Evolutionary conservation across 2,329 filamentous ascomycete genomes (phyloP).

Genomic region (Ophiostoma pallidulum): DNA sequence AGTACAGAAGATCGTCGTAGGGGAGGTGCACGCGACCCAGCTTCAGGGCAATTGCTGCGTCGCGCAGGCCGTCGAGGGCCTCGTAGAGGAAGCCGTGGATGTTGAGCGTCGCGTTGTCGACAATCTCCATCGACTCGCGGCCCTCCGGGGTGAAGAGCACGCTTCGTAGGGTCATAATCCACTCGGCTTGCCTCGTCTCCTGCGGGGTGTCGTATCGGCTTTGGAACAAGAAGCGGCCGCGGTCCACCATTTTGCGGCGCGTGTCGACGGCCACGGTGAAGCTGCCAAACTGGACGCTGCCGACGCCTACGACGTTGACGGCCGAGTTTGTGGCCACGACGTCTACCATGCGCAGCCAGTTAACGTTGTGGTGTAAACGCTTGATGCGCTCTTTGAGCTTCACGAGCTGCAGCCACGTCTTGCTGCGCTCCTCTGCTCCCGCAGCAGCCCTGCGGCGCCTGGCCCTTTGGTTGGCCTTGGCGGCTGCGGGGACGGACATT

Average conservation of each 20-base stretch:
- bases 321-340: slow-evolving; percentile 74
- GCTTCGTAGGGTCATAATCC: slow-evolving; percentile 80
- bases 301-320: slow-evolving; percentile 68
- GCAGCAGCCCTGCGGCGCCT: background rate
- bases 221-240: slow-evolving; percentile 80
- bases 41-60: slow-evolving; percentile 84
- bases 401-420: slow-evolving; percentile 73
- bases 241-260: slow-evolving; percentile 79
- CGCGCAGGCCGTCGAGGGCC: slow-evolving; percentile 74
- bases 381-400: slow-evolving; percentile 79
- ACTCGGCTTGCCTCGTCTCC: slow-evolving; percentile 73
- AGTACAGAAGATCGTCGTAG: slow-evolving; percentile 70
- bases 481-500: background rate
- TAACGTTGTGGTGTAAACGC: slow-evolving; percentile 72
- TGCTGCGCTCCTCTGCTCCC: slow-evolving; percentile 40
- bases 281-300: slow-evolving; percentile 73
- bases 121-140: slow-evolving; percentile 71
- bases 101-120: slow-evolving; percentile 82
- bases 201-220: slow-evolving; percentile 48
- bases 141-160: slow-evolving; percentile 82
- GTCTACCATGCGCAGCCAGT: slow-evolving; percentile 84
- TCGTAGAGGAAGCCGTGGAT: slow-evolving; percentile 86
- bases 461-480: background rate
- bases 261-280: slow-evolving; percentile 86
- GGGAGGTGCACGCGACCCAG: slow-evolving; percentile 84